Base-by-base conservation (phyloP, 2,329 filamentous ascomycete genomes). In the Trichoderma arundinaceum region DNA sequence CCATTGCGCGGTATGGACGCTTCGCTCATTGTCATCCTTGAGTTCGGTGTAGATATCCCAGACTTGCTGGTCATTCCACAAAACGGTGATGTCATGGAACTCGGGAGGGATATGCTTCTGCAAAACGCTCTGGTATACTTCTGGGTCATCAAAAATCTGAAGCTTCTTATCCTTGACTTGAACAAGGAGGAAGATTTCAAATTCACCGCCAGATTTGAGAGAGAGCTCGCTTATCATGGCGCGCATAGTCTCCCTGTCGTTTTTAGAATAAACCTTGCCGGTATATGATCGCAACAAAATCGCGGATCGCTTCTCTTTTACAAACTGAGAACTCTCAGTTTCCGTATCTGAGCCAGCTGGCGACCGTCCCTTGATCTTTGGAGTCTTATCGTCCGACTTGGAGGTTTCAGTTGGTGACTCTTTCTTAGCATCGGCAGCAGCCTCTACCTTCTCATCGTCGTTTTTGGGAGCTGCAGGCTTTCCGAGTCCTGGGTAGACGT, bases 221-320 rank as follows among this genome's bases (percentile, higher is more conserved):
- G 85, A 86, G 33, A 95, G 81, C 76, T 96, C 93, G 66, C 87
- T 89, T 70, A 96, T 87, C 73, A 96, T 85, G 41, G 92, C 86
- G 33, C 93, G 89, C 46, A 96, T 87, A 62, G 88, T 89, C 74
- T 94, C 88, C 73, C 91, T 87, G 74, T 94, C 91, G 73, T 94
- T 91, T 46, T 91, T 85, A 33, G 88, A 91, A 75, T 93, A 97
- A 33, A 86, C 76, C 74, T 91, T 92, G 64, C 88, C 89, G 38
- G 86, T 87, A 81, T 90, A 94, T 0, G 91, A 89, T 43, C 92
- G 88, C 43, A 96, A 83, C 6, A 97, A 77, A 9, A 96, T 77
- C 1, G 90, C 92, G 0, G 91, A 93, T 41, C 92, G 84, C 2
- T 78, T 74, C 71, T 86, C 83, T 1, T 74, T 71, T 48, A 69